phyloP scores from a whole-genome alignment of 2,329 filamentous ascomycete species.

The Nothomitra cinnamomea region DNA sequence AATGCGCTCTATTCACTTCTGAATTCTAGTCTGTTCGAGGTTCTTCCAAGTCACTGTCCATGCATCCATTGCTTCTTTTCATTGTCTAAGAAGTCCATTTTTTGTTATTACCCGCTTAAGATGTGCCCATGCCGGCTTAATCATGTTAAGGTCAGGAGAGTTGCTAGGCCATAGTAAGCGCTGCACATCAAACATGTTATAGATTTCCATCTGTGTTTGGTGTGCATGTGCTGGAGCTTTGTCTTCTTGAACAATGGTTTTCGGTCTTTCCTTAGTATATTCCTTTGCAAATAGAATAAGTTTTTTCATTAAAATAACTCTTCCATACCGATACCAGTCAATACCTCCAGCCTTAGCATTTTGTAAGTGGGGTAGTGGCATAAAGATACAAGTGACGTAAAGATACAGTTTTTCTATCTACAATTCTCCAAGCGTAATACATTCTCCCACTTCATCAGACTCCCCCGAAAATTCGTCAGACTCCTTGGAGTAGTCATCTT shows the following conservation, averaged over 20 bases:
- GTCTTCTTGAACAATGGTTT: too few relatives aligned
- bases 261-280: too few relatives aligned
- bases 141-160: not conserved
- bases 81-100: not conserved
- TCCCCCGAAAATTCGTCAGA: too few relatives aligned
- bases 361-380: too few relatives aligned
- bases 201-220: not conserved
- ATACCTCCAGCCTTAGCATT: not conserved
- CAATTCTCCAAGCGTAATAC: too few relatives aligned
- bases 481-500: too few relatives aligned
- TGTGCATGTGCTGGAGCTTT: not conserved
- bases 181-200: not conserved
- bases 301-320: not conserved
- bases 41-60: not conserved
- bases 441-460: too few relatives aligned
- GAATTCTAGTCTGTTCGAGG: too few relatives aligned
- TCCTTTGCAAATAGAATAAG: too few relatives aligned
- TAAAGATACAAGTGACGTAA: too few relatives aligned
- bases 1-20: not conserved
- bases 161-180: too few relatives aligned
- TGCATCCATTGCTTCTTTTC: not conserved
- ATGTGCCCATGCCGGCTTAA: not conserved
- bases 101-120: not conserved
- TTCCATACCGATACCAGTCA: not conserved
- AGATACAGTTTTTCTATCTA: too few relatives aligned